Evolutionary conservation across 305 asterid species (phyloP).

Genomic region (Lippia alba): DNA sequence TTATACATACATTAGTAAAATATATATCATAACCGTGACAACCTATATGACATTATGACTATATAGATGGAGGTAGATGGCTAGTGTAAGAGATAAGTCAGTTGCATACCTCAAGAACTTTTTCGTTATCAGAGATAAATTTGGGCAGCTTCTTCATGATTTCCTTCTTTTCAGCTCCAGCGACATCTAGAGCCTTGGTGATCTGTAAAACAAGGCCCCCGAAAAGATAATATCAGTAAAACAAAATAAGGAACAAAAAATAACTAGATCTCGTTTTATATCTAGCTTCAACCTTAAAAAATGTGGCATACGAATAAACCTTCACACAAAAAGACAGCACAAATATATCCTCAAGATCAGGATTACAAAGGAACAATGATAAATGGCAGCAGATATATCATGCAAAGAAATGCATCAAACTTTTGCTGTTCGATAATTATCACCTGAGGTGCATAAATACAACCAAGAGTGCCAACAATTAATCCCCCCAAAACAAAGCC

Average conservation of each 20-base stretch:
- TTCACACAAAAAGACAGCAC: background rate
- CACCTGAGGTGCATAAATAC: slow-evolving; percentile 96
- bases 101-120: slow-evolving; percentile 72
- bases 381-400: slow-evolving; percentile 8
- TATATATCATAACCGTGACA: background rate
- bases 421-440: slow-evolving; percentile 17
- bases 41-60: background rate
- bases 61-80: background rate
- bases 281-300: slow-evolving; percentile 17
- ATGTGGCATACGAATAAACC: slow-evolving; percentile 23
- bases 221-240: too few species aligned
- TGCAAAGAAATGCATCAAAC: slow-evolving; percentile 25
- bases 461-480: slow-evolving; percentile 84
- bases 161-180: slow-evolving; percentile 81
- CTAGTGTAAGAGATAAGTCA: background rate
- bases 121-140: slow-evolving; percentile 89
- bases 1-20: slow-evolving; percentile 10
- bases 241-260: background rate
- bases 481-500: slow-evolving; percentile 94
- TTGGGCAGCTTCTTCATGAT: slow-evolving; percentile 89
- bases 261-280: slow-evolving; percentile 15
- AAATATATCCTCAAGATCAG: background rate
- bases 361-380: slow-evolving; percentile 11
- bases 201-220: slow-evolving; percentile 51
- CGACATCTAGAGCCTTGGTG: slow-evolving; percentile 80